phyloP scores from a whole-genome alignment of 2,329 filamentous ascomycete species.

The Triangularia verruculosa region DNA sequence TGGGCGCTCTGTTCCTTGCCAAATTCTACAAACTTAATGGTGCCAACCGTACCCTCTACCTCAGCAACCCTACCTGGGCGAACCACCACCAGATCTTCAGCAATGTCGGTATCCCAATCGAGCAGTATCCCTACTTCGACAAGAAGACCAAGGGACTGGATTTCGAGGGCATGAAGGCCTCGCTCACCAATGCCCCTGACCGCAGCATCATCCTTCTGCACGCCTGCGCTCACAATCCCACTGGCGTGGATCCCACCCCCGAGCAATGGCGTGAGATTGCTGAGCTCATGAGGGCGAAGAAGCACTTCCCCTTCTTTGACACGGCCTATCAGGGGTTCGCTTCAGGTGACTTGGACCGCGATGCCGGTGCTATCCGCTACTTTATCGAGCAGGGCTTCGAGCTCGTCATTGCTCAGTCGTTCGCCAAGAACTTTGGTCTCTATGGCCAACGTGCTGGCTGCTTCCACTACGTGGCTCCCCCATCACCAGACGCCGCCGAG shows the following conservation, averaged over 20 bases:
- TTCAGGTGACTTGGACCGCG: constrained; percentile 78
- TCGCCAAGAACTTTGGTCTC: constrained; percentile 97
- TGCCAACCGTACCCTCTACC: constrained; percentile 73
- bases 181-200: constrained; percentile 68
- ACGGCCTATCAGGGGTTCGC: constrained; percentile 97
- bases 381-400: constrained; percentile 91
- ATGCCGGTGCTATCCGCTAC: constrained; percentile 90
- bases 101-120: constrained; percentile 77
- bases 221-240: constrained; percentile 97
- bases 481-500: constrained; percentile 62
- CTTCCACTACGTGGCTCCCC: constrained; percentile 86
- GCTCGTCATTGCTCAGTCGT: constrained; percentile 84
- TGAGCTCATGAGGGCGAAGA: constrained; percentile 67
- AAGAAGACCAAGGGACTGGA: constrained; percentile 86
- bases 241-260: constrained; percentile 88
- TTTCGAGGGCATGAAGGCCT: constrained; percentile 79
- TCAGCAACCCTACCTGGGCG: constrained; percentile 95
- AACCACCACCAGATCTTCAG: constrained; percentile 99
- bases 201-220: constrained; percentile 87
- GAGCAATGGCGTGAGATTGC: constrained; percentile 95
- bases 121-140: constrained; percentile 91
- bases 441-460: constrained; percentile 95
- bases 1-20: constrained; percentile 89
- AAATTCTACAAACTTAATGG: constrained; percentile 79
- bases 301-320: constrained; percentile 98